Evolutionary conservation across 2,329 filamentous ascomycete species (phyloP).

Genomic region (Beauveria pseudobassiana): DNA sequence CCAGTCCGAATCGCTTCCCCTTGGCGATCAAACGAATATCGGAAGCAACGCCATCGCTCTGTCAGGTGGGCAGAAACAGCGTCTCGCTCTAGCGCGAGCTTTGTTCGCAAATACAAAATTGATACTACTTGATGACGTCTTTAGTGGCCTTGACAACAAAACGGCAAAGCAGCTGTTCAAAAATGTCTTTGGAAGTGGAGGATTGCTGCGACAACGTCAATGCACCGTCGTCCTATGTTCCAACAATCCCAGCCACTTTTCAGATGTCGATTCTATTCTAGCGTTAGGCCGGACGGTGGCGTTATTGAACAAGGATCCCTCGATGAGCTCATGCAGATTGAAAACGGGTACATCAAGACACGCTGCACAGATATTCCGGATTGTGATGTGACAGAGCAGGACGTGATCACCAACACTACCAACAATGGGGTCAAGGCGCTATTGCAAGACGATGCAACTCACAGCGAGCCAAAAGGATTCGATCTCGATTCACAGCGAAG

Average conservation of each 20-base stretch:
- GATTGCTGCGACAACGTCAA: conserved; percentile 23
- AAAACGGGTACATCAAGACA: too few species aligned
- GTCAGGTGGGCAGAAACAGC: conserved; percentile 31
- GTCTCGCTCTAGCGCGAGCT: conserved; percentile 22
- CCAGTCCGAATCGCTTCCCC: conserved; percentile 17
- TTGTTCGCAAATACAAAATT: conserved; percentile 24
- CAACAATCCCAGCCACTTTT: conserved; percentile 25
- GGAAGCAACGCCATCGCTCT: conserved; percentile 35
- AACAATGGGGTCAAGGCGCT: too few species aligned
- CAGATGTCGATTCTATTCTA: conserved; percentile 38
- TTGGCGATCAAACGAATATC: conserved; percentile 30
- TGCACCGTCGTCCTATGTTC: conserved; percentile 35
- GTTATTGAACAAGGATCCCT: conserved; percentile 35
- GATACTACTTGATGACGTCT: conserved; percentile 28
- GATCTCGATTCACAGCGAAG: too few species aligned
- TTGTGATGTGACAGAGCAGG: too few species aligned
- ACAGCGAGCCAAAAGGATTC: too few species aligned
- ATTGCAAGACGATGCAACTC: too few species aligned
- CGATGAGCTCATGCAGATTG: conserved; percentile 14
- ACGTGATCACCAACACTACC: too few species aligned
- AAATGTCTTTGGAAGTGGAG: conserved; percentile 20
- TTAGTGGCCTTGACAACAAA: conserved; percentile 27
- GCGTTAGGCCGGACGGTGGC: conserved; percentile 27
- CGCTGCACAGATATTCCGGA: too few species aligned
- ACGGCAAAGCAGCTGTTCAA: conserved; percentile 20